Base-by-base conservation (phyloP, 1,284 basidiomycete genomes). In the Puccinia coronata region DNA sequence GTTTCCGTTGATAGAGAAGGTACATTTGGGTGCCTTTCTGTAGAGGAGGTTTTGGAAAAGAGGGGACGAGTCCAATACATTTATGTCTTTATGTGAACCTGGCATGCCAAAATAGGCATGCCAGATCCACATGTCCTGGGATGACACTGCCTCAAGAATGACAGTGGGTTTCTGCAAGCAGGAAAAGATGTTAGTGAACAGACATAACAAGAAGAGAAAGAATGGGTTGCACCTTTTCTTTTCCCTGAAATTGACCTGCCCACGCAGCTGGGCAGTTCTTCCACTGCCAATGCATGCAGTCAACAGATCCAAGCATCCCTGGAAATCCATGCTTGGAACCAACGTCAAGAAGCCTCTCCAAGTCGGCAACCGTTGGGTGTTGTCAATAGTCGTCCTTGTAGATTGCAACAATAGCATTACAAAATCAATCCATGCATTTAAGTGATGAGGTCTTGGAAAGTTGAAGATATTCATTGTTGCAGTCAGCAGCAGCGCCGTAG, bases 51-150 rank as follows among this genome's bases (percentile, higher is more conserved):
- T 28, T 2, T 43, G 6, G 34, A 79, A 79, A 8, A 79, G 34
- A 20, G 49, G 77, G 20, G 51, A 55, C 23, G 11, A 20, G 34
- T 41, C 34, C 25, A 79, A 53, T 16, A 70, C 47, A 25, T 65
- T 70, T 0, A 59, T 69, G 36, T 70, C 34, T 28, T 79, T 79
- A 23, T 65, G 63, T 25, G 43, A 51, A 31, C 61, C 76, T 34
- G 47, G 76, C 16, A 70, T 49, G n/a, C 59, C 59, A 78, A 65
- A 78, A 18, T 28, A 67, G 28, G 61, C 59, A 78, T 78, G n/a
- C 65, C 65, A 80, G 53, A 79, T 41, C 67, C 77, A 70, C 25
- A 57, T 39, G 34, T 79, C 51, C 28, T 79, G 51, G 0, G 34
- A 70, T 28, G 51, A 47, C 6, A 79, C 67, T 23, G 63, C 67